A percentile compares a stretch with the other conserved stretches of the same genome.
Evolutionary conservation across 2,329 filamentous ascomycete species (phyloP).

Genomic region (Xenoacremonium recifei): DNA sequence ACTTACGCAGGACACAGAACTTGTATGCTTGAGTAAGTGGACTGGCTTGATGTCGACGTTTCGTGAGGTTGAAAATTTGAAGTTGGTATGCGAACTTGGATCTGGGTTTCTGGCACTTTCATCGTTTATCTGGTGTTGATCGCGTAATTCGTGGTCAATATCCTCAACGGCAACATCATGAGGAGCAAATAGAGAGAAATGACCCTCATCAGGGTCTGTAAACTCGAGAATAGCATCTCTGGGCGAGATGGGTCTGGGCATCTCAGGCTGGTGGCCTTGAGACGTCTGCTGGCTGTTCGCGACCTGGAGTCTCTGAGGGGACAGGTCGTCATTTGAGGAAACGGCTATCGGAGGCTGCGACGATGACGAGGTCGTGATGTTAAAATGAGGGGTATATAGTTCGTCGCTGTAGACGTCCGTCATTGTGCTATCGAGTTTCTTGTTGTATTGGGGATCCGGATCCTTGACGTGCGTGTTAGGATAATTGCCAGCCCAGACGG

Average conservation of each 20-base stretch:
- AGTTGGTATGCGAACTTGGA: too few relatives aligned
- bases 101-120: conserved; percentile 18
- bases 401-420: conserved; percentile 84
- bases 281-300: conserved; percentile 64
- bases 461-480: too few relatives aligned
- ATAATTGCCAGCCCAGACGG: too few relatives aligned
- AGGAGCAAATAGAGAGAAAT: conserved; percentile 71
- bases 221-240: conserved; percentile 90
- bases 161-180: conserved; percentile 48
- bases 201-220: conserved; percentile 67
- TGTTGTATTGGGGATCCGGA: too few relatives aligned
- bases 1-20: too few relatives aligned
- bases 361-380: conserved; percentile 55
- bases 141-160: conserved; percentile 14
- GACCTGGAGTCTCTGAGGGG: conserved; percentile 74
- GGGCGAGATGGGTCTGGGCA: conserved; percentile 87
- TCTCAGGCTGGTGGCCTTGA: conserved; percentile 42
- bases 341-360: conserved; percentile 45
- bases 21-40: too few relatives aligned
- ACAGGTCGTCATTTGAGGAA: conserved; percentile 56
- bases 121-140: conserved; percentile 11
- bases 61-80: too few relatives aligned
- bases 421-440: conserved; percentile 81
- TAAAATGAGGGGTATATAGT: conserved; percentile 72
- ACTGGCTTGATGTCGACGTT: too few relatives aligned